Evolutionary conservation across 768 basidiomycete species (phyloP), one percentile per base, ranked within the genome.

Genomic region (Leccinellum albellum): DNA sequence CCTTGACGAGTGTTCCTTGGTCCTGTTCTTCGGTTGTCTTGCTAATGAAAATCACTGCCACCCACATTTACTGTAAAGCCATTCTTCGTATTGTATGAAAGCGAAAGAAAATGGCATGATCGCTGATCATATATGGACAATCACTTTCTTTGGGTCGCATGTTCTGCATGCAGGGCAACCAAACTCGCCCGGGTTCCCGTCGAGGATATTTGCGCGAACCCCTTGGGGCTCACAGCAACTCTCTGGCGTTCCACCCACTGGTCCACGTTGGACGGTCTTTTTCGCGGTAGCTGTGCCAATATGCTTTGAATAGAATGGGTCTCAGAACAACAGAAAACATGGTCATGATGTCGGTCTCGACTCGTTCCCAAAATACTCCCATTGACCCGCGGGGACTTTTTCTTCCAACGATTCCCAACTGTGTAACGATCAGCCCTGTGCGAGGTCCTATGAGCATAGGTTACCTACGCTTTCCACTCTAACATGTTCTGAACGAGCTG

Each of bases 381-480:
- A 98, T 72, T 97, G 94, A 21, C 89, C 89, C 12, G 81, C 78
- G 58, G 84, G 84, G 23, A 92, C 84, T 57, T 84, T 87, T 70
- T 92, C 88, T 68, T 88, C 88, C 60, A 97, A 75, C 15, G 90
- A 80, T 70, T 96, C 94, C 94, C 93, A 97, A 37, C 95, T 94
- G 63, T 46, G 57, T 21, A 4, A 60, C 4, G 31, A 29, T 61
- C 45, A 60, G 52, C 56, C 42, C 44, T 31, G 14, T 50, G 31
- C 33, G 42, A 33, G 7, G 57, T 54, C 35, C 57, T 40, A 50
- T 12, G 13, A 29, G 48, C 5, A 60, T 8, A 42, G 50, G 28
- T 53, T 53, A 88, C 94, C 72, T 72, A 98, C 95, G 90, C 83
- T 76, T 95, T 96, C 94, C 93, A 98, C 68, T 94, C 88, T n/a